Base-by-base conservation (phyloP, 345 rosid species). In the Arabidopsis arenosa region DNA sequence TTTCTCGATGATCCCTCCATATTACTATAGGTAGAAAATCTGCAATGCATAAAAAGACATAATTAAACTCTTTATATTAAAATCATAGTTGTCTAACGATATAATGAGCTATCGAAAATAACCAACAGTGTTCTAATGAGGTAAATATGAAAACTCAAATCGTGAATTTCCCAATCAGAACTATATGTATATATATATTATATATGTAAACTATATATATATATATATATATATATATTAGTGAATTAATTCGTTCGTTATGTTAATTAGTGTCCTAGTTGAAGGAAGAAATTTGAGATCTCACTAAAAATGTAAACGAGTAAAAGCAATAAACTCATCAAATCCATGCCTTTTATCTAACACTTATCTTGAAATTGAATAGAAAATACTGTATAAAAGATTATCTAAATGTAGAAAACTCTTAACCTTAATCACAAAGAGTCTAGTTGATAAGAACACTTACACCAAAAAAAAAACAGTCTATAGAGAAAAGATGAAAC, bases 1-100 rank as follows among this genome's bases (percentile, higher is more conserved):
- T 81, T 76, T 40, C 33, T 72, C 61, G 78, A 77, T 43, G 86
- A n/a, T 28, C 70, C 85, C 39, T 90, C 93, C 87, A 82, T 83
- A 48, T 78, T 71, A 62, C 54, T 78, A 15, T 35, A 12, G 32
- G n/a, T 7, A 9, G 18, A 23, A 39, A 45, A 53, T 43, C 67
- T 65, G 57, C 13, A 63, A 23, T n/a, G 13, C 13, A 53, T 0
- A 18, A 43, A 44, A 36, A 30, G 15, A 37, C 35, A 61, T 2
- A 60, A 10, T 40, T 47, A 47, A 41, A 8, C 7, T 26, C 28
- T 35, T 35, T 23, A 4, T 13, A 63, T 1, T 11, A 28, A 32
- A 43, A 21, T 6, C 8, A 4, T 15, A 6, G 21, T 32, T 12
- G 47, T 43, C 15, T 1, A 6, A 43, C 12, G 45, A 11, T 12